phyloP scores from a whole-genome alignment of 1,284 basidiomycete genomes.

The Trichosporon ovoides region DNA sequence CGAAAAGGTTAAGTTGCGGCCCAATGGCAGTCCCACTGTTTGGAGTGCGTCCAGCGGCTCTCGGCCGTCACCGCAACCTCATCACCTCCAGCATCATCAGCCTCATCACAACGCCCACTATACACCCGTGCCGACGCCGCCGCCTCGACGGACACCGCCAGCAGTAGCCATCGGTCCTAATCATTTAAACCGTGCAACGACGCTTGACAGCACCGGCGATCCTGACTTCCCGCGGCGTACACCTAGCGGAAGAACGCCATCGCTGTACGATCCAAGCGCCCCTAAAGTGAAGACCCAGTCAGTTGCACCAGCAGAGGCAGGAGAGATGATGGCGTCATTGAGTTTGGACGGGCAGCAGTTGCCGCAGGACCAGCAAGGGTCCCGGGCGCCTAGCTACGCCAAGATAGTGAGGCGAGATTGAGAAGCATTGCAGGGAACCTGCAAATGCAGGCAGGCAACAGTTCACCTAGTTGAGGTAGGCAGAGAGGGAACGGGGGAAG shows the following conservation, averaged over 20 bases:
- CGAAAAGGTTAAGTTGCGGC: conserved; percentile 33
- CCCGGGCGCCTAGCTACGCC: conserved; percentile 35
- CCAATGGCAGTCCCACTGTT: conserved; percentile 19
- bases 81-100: background rate
- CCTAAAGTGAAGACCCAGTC: background rate
- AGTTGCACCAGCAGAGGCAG: background rate
- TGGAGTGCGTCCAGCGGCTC: conserved; percentile 32
- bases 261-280: conserved; percentile 33
- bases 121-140: background rate
- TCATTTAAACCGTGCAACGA: conserved; percentile 7
- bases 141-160: background rate
- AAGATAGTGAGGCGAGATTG: conserved; percentile 43
- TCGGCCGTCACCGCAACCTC: background rate
- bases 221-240: conserved; percentile 39
- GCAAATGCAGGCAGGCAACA: too few relatives aligned
- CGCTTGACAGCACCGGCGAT: conserved; percentile 12
- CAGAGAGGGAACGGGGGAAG: background rate
- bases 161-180: conserved; percentile 12
- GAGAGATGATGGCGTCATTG: conserved; percentile 8
- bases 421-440: background rate
- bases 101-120: conserved; percentile 1
- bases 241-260: conserved; percentile 20
- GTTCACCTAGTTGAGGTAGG: too few relatives aligned
- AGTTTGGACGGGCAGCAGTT: background rate
- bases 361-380: background rate